These are phyloP conservation scores for Melaleuca quinquenervia DNA, from an alignment of 345 rosid genomes.

Conservation along the genomic window DNA sequence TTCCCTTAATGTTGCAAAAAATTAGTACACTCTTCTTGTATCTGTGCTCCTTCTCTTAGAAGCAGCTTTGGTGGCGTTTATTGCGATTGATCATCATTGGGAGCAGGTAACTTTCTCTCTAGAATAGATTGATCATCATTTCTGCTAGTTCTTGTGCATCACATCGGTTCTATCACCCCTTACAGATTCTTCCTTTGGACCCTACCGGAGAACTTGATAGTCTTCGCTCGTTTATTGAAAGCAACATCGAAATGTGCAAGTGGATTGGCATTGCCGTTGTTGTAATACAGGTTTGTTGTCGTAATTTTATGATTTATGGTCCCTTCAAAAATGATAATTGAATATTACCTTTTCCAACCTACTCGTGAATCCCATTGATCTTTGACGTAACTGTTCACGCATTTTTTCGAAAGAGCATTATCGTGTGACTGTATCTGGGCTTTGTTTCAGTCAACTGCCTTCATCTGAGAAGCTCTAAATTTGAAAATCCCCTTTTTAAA, in stretches of 20 bases:
- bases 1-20: conserved; percentile 20
- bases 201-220: conserved; percentile 81
- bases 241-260: conserved; percentile 62
- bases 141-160: not conserved
- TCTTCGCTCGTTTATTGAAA: conserved; percentile 55
- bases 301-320: not conserved
- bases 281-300: conserved; percentile 44
- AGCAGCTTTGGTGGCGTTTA: conserved; percentile 67
- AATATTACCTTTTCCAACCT: not conserved
- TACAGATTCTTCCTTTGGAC: conserved; percentile 82
- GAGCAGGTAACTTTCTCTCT: conserved; percentile 39
- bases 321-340: not conserved
- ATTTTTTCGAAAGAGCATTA: not conserved
- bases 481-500: not conserved
- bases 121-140: not conserved
- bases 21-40: conserved; percentile 61
- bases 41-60: conserved; percentile 50
- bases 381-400: not conserved
- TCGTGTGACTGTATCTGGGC: not conserved
- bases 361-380: not conserved
- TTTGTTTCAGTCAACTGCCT: not conserved
- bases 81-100: conserved; percentile 77
- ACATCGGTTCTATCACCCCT: not conserved
- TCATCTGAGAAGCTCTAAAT: not conserved
- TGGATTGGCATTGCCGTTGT: conserved; percentile 74